phyloP scores from a whole-genome alignment of 495 filamentous ascomycete species.

The Aspergillus diversus region DNA sequence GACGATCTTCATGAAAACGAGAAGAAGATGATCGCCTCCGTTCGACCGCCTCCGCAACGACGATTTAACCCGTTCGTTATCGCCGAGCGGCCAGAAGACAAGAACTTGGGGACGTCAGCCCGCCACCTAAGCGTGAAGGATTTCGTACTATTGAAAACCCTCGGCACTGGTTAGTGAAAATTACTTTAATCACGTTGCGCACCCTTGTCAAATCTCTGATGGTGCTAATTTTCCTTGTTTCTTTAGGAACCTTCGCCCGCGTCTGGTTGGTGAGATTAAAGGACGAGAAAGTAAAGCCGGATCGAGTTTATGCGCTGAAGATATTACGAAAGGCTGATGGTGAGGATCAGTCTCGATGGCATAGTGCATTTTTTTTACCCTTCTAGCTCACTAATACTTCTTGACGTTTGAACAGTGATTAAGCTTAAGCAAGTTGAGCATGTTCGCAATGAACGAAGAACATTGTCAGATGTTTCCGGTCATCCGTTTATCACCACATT shows the following conservation, averaged over 20 bases:
- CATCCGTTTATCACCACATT: slow-evolving; percentile 97
- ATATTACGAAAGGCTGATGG: slow-evolving; percentile 86
- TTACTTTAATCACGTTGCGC: not conserved
- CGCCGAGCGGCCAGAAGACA: slow-evolving; percentile 55
- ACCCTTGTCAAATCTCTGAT: too few species aligned
- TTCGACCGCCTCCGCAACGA: slow-evolving; percentile 50
- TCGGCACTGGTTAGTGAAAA: slow-evolving; percentile 74
- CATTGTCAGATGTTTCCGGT: slow-evolving; percentile 83
- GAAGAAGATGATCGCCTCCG: slow-evolving; percentile 47
- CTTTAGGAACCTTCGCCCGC: slow-evolving; percentile 88
- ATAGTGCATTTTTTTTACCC: slow-evolving; percentile 11
- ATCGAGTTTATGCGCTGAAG: slow-evolving; percentile 90
- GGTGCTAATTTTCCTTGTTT: slow-evolving; percentile 16
- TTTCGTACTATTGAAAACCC: slow-evolving; percentile 83
- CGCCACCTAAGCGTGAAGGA: slow-evolving; percentile 65
- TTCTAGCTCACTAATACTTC: slow-evolving; percentile 6
- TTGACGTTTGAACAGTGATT: slow-evolving; percentile 63
- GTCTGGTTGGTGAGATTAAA: slow-evolving; percentile 83
- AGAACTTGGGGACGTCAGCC: slow-evolving; percentile 60
- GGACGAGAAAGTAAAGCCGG: slow-evolving; percentile 55
- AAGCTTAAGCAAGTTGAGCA: slow-evolving; percentile 97
- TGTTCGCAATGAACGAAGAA: slow-evolving; percentile 88
- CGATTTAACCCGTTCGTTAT: slow-evolving; percentile 57
- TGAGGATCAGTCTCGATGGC: slow-evolving; percentile 33
- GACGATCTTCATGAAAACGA: slow-evolving; percentile 52